Conservation (phyloP, 495 filamentous ascomycete species). For the Lineolata rhizophorae region DNA sequence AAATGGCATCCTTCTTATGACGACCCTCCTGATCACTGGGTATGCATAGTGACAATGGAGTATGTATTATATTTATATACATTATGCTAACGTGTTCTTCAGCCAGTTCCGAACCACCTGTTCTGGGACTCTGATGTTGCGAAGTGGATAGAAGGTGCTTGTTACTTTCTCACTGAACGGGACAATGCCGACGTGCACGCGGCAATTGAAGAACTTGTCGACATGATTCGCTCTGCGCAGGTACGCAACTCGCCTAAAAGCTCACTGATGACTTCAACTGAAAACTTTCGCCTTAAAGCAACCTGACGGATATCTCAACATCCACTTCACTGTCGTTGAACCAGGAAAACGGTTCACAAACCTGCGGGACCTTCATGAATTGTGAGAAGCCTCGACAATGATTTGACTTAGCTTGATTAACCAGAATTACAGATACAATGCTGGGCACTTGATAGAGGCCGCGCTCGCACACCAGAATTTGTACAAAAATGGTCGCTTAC, state of each 20-base stretch:
- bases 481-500: constrained; percentile 26
- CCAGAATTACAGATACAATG: constrained; percentile 25
- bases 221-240: constrained; percentile 29
- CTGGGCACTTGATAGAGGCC: constrained; percentile 37
- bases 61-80: too few species aligned
- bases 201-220: constrained; percentile 30
- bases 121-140: constrained; percentile 41
- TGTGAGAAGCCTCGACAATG: constrained; percentile 22
- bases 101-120: constrained; percentile 29
- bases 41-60: too few species aligned
- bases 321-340: constrained; percentile 33
- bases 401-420: not conserved
- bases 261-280: too few species aligned
- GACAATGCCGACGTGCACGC: constrained; percentile 24
- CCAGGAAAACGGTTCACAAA: constrained; percentile 31
- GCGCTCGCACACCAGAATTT: constrained; percentile 29
- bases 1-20: constrained; percentile 28
- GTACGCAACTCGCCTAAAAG: too few species aligned
- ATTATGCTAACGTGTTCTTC: too few species aligned
- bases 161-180: constrained; percentile 27
- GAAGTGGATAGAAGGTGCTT: constrained; percentile 39
- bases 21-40: constrained; percentile 23
- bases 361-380: constrained; percentile 35
- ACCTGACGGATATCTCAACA: constrained; percentile 33
- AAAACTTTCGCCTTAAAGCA: too few species aligned